These are phyloP conservation scores for Aurinia saxatilis DNA, from an alignment of 345 rosid genomes.

Conservation along the genomic window DNA sequence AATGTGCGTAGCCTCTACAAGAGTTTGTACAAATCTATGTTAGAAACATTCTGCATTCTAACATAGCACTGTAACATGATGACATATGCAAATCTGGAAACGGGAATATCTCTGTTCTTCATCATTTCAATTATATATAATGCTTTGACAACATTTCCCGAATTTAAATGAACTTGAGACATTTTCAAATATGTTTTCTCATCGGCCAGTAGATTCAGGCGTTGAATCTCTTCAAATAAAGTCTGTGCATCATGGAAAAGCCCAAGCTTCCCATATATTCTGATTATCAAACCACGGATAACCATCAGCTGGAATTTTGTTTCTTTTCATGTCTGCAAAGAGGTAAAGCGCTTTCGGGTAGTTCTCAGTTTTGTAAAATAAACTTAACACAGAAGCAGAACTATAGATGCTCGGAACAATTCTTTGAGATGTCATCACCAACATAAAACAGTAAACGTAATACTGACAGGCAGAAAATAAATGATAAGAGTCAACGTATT, in stretches of 20 bases:
- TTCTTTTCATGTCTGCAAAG: conserved; percentile 70
- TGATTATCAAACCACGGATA: conserved; percentile 77
- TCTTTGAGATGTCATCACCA: conserved; percentile 56
- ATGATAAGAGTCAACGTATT: too few relatives aligned
- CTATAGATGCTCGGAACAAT: conserved; percentile 79
- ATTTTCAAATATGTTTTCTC: conserved; percentile 90
- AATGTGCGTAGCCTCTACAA: conserved; percentile 34
- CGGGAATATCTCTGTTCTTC: conserved; percentile 58
- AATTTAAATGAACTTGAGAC: conserved; percentile 77
- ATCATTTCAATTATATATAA: conserved; percentile 49
- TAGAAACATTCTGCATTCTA: conserved; percentile 55
- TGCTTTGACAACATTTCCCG: conserved; percentile 62
- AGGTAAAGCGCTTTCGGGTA: conserved; percentile 80
- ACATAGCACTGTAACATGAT: conserved; percentile 74
- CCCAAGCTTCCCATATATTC: conserved; percentile 88
- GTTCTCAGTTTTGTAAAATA: conserved; percentile 66
- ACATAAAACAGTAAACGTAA: too few relatives aligned
- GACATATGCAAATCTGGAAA: conserved; percentile 76
- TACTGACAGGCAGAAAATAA: too few relatives aligned
- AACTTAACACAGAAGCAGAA: conserved; percentile 83
- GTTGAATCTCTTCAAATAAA: conserved; percentile 58
- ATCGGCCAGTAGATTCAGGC: conserved; percentile 50
- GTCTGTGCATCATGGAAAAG: conserved; percentile 69
- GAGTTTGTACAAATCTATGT: conserved; percentile 57
- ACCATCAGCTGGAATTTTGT: conserved; percentile 67